Evolutionary conservation across 805 yeast genomes (phyloP).

Genomic region (Candida suzukii): DNA sequence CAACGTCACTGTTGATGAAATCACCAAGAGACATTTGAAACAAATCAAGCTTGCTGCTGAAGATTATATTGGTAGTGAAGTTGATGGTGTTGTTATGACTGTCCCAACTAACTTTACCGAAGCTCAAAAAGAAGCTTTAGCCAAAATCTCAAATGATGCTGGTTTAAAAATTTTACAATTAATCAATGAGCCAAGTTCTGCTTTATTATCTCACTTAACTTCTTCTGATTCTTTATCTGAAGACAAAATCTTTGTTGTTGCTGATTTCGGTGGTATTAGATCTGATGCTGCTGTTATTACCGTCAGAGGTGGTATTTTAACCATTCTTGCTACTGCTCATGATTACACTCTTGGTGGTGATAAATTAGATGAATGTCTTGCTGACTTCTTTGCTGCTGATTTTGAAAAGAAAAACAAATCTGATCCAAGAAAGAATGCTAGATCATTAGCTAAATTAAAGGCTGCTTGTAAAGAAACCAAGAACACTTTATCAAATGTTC

Average conservation of each 20-base stretch:
- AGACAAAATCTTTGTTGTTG: conserved; percentile 82
- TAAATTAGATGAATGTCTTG: conserved; percentile 69
- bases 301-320: conserved; percentile 88
- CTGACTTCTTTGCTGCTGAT: conserved; percentile 85
- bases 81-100: conserved; percentile 81
- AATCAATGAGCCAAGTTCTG: conserved; percentile 89
- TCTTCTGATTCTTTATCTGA: conserved; percentile 38
- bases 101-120: conserved; percentile 85
- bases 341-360: conserved; percentile 84
- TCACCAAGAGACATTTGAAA: conserved; percentile 74
- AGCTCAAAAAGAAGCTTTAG: conserved; percentile 60
- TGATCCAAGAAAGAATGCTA: conserved; percentile 73
- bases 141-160: conserved; percentile 56
- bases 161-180: conserved; percentile 79
- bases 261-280: conserved; percentile 95
- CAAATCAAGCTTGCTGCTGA: conserved; percentile 84
- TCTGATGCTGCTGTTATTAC: conserved; percentile 93
- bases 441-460: conserved; percentile 83
- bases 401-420: conserved; percentile 82
- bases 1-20: conserved; percentile 65
- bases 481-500: conserved; percentile 87
- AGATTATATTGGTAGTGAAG: conserved; percentile 77
- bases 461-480: conserved; percentile 79
- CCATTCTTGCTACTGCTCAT: conserved; percentile 80
- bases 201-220: conserved; percentile 73